Percentiles rank a stretch among this genome's conserved stretches.
Evolutionary conservation across 306 rosid genomes (phyloP).

Genomic region (Cicer pinnatifidum): DNA sequence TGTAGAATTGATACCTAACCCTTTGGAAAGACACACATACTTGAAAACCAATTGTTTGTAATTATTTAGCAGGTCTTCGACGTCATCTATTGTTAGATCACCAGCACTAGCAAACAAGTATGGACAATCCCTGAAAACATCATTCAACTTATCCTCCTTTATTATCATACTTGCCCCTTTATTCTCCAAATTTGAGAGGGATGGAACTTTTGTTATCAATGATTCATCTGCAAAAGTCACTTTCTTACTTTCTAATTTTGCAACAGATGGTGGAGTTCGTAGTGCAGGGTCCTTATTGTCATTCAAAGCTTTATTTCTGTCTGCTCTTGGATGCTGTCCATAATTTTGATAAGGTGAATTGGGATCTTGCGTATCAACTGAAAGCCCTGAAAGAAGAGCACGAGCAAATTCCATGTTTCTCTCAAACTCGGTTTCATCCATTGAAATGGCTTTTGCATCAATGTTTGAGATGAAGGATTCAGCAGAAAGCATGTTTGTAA

Average conservation of each 20-base stretch:
- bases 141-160: constrained; percentile 70
- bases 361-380: constrained; percentile 61
- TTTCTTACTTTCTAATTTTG: constrained; percentile 54
- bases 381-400: constrained; percentile 80
- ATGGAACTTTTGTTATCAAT: constrained; percentile 60
- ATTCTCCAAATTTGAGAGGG: constrained; percentile 89
- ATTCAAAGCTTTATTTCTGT: constrained; percentile 51
- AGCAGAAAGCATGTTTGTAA: constrained; percentile 92
- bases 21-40: constrained; percentile 82
- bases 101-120: constrained; percentile 77
- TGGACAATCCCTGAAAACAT: constrained; percentile 73
- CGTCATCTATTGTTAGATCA: constrained; percentile 75
- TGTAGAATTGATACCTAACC: constrained; percentile 61
- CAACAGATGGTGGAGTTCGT: constrained; percentile 52
- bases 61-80: constrained; percentile 78
- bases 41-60: constrained; percentile 88
- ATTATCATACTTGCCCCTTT: constrained; percentile 78
- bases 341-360: constrained; percentile 54
- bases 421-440: constrained; percentile 89
- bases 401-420: constrained; percentile 91
- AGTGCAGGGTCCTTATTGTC: constrained; percentile 48
- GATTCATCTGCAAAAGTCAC: constrained; percentile 52
- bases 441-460: constrained; percentile 88
- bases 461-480: constrained; percentile 91
- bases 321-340: constrained; percentile 52